These are phyloP conservation scores for Alternaria brassicae DNA, from an alignment of 2,329 filamentous ascomycete species.

Conservation along the genomic window DNA sequence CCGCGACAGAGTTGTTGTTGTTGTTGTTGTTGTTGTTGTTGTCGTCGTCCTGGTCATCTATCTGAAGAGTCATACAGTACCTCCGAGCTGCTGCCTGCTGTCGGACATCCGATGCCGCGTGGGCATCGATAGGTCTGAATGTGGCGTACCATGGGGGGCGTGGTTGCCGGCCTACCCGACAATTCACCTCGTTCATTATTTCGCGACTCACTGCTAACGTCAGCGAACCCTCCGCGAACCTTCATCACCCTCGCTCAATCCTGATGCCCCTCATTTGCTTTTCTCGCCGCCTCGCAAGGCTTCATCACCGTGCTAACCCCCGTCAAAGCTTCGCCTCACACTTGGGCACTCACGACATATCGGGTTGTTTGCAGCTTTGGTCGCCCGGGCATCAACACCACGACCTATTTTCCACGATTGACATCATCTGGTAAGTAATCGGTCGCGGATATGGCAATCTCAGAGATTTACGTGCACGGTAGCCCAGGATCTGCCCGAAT, in stretches of 20 bases:
- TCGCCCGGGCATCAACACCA: constrained; percentile 14
- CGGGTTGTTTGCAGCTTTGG: constrained; percentile 10
- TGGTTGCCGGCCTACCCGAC: neutral
- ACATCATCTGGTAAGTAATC: constrained; percentile 7
- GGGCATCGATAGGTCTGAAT: constrained; percentile 1
- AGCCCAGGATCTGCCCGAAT: neutral
- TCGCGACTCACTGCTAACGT: constrained; percentile 1
- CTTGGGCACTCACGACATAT: neutral
- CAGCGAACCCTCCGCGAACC: neutral
- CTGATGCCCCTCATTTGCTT: constrained; percentile 7
- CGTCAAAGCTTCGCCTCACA: neutral
- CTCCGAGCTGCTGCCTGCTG: constrained; percentile 1
- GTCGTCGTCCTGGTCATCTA: too few species aligned
- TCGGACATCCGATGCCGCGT: constrained; percentile 1
- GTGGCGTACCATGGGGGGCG: neutral
- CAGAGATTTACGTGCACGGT: neutral
- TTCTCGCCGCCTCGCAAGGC: constrained; percentile 9
- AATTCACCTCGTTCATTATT: neutral
- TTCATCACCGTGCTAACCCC: constrained; percentile 1
- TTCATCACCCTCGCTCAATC: neutral
- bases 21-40: too few species aligned
- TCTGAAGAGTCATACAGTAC: constrained; percentile 3
- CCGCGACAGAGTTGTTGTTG: constrained; percentile 10
- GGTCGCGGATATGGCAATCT: neutral
- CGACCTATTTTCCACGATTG: constrained; percentile 3